Evolutionary conservation across 345 rosid genomes (phyloP).

Genomic region (Camelina laxa): DNA sequence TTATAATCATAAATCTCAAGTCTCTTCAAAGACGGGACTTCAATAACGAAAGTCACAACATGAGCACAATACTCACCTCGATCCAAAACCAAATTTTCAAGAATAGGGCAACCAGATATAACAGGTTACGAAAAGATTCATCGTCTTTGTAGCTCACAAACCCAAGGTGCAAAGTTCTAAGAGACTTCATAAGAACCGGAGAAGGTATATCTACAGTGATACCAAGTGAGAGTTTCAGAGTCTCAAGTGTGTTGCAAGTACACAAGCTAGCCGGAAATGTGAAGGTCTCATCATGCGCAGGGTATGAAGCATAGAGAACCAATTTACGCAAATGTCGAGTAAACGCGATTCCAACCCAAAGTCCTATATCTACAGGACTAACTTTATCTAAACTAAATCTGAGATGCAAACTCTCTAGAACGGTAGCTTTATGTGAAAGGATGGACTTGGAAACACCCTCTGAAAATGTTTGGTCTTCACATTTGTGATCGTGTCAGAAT

Average conservation of each 20-base stretch:
- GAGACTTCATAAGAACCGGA: neutral
- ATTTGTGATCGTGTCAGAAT: neutral
- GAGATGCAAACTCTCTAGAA: neutral
- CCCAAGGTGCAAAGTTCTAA: neutral
- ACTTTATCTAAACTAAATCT: neutral
- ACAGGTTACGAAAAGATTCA: neutral
- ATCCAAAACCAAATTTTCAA: neutral
- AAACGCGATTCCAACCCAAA: conserved; percentile 16
- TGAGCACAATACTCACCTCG: neutral
- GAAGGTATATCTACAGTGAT: neutral
- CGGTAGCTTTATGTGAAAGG: conserved; percentile 3
- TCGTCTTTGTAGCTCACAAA: neutral
- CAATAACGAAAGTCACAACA: neutral
- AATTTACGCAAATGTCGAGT: conserved; percentile 15
- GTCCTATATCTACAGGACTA: conserved; percentile 6
- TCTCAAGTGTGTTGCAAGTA: conserved; percentile 19
- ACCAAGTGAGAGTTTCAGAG: neutral
- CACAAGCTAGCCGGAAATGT: conserved; percentile 6
- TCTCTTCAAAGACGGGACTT: conserved; percentile 19
- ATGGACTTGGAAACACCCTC: neutral
- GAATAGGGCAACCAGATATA: neutral
- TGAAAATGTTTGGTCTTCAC: neutral
- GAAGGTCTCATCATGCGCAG: neutral
- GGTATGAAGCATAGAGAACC: neutral
- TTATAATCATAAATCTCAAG: neutral